A percentile compares a stretch with the other conserved stretches of the same genome.
These are phyloP conservation scores for Vigna trinervia DNA, from an alignment of 306 rosid species.

Conservation along the genomic window DNA sequence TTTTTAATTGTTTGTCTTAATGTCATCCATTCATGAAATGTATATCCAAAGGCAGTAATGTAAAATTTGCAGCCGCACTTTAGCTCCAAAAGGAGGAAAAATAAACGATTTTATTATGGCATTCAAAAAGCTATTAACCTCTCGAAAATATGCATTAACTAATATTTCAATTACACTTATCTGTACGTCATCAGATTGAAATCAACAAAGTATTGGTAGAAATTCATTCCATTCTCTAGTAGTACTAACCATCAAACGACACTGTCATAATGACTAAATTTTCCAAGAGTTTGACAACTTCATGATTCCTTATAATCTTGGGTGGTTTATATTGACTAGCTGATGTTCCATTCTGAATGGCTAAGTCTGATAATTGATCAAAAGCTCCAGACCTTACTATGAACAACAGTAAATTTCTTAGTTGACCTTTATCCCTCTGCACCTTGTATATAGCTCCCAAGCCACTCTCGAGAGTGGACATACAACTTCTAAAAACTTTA, in stretches of 20 bases:
- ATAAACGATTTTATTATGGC: not conserved
- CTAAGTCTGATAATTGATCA: slow-evolving; percentile 52
- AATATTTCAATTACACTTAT: slow-evolving; percentile 26
- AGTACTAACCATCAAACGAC: slow-evolving; percentile 41
- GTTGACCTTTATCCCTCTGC: slow-evolving; percentile 54
- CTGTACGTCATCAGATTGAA: slow-evolving; percentile 16
- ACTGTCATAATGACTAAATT: slow-evolving; percentile 40
- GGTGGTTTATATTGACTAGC: slow-evolving; percentile 76
- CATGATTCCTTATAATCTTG: slow-evolving; percentile 63
- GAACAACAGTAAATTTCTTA: slow-evolving; percentile 50
- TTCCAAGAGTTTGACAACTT: slow-evolving; percentile 53
- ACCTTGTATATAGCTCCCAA: slow-evolving; percentile 69
- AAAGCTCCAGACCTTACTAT: slow-evolving; percentile 60
- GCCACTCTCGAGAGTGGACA: slow-evolving; percentile 55
- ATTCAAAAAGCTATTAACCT: not conserved
- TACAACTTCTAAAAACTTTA: slow-evolving; percentile 45
- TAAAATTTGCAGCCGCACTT: slow-evolving; percentile 15
- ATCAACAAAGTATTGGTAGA: not conserved
- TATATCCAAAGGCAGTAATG: not conserved
- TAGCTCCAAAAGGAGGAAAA: not conserved
- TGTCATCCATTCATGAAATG: slow-evolving; percentile 9
- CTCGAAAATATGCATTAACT: not conserved
- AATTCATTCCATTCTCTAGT: slow-evolving; percentile 6
- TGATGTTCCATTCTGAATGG: slow-evolving; percentile 62
- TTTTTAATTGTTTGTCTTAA: slow-evolving; percentile 11